Conservation (phyloP, 345 rosid genomes). For the Geranium rotundifolium region DNA sequence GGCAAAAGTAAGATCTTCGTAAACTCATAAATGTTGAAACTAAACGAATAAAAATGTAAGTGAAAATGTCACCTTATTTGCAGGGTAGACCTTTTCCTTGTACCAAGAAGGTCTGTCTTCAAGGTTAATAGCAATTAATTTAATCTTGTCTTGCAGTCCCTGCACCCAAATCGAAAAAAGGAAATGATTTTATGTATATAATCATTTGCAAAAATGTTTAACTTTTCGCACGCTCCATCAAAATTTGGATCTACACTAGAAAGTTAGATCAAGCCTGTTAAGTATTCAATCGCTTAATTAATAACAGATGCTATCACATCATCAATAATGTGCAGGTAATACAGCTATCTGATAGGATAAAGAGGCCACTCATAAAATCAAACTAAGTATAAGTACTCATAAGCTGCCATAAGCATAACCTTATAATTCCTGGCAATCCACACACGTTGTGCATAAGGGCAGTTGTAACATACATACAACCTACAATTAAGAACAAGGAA, state of each 20-base stretch:
- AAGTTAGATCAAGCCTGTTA: too few species aligned
- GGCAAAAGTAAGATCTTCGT: too few species aligned
- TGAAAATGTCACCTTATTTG: slow-evolving; percentile 52
- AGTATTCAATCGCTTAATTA: too few species aligned
- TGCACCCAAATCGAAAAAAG: background rate
- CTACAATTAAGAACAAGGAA: slow-evolving; percentile 18
- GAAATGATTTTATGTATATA: too few species aligned
- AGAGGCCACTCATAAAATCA: too few species aligned
- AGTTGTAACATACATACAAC: slow-evolving; percentile 44
- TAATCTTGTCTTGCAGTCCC: slow-evolving; percentile 8
- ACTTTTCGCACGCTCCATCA: too few species aligned
- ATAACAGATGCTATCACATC: too few species aligned
- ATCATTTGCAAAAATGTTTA: too few species aligned
- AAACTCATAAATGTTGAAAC: too few species aligned
- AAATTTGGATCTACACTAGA: too few species aligned
- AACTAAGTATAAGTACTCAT: background rate
- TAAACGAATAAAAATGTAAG: background rate
- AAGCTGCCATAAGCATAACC: slow-evolving; percentile 20
- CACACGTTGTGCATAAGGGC: slow-evolving; percentile 84
- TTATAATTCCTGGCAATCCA: slow-evolving; percentile 90
- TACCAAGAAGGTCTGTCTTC: slow-evolving; percentile 10
- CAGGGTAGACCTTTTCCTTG: slow-evolving; percentile 42
- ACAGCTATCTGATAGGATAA: too few species aligned
- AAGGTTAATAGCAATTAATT: slow-evolving; percentile 5
- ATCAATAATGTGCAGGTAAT: too few species aligned